Evolutionary conservation across 2,329 filamentous ascomycete species (phyloP), one percentile per base, ranked within the genome.

Genomic region (Colletotrichum viniferum): DNA sequence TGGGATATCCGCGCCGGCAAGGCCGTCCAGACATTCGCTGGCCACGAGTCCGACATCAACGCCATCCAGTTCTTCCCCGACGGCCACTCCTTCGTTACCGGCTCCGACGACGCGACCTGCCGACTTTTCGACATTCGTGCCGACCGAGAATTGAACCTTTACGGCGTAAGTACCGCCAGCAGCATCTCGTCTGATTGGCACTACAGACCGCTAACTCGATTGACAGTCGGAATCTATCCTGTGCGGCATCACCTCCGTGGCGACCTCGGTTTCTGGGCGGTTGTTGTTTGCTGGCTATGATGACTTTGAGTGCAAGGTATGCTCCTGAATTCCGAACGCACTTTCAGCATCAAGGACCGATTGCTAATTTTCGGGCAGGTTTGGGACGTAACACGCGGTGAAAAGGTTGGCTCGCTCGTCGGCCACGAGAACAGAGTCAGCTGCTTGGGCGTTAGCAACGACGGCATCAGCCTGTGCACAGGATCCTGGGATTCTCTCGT

Each of bases 31-130:
- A 99, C 97, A 3, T 99, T 99, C 85, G 96, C 97, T 69, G 97
- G 97, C 32, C 97, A 98, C 86, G 97, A 98, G 86, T 98, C 96
- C 60, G 97, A 99, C 83, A 99, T 99, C 89, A 99, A 99, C 85
- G 97, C 97, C 81, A 98, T 99, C 78, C 97, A 98, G 84, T 99
- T 98, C 89, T 98, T 98, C 92, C 97, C 97, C 69, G 97, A 98
- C 82, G 97, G 97, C 77, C 98, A 98, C 85, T 98, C 97, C 30
- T 98, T 99, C 83, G 97, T 98, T 79, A 98, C 97, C 70, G 97
- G 97, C 74, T 98, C 97, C 60, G 97, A 99, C 81, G 97, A 99
- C 84, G 97, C 97, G 70, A 98, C 96, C 52, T 99, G 97, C 90
- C 93, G 97, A 79, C 91, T 99, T 52, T 99, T 99, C 83, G 97